phyloP scores from a whole-genome alignment of 495 filamentous ascomycete genomes.

The Hamigera avellanea region DNA sequence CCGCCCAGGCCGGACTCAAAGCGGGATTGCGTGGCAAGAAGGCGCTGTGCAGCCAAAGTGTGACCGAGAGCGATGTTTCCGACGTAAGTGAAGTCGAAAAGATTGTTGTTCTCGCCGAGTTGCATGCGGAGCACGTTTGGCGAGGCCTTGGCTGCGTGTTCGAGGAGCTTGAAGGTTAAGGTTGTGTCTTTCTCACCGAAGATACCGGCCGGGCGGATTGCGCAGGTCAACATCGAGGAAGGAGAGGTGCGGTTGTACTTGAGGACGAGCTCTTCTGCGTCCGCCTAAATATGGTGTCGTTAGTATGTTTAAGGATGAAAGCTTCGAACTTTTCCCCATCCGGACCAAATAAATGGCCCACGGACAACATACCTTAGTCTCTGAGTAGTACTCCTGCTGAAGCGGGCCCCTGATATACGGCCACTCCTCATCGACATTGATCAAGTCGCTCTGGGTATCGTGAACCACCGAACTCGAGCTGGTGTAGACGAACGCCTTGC shows the following conservation, averaged over 20 bases:
- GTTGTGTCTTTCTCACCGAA: conserved; percentile 84
- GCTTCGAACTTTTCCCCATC: too few species aligned
- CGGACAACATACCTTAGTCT: conserved; percentile 56
- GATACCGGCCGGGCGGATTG: conserved; percentile 82
- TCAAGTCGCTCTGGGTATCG: conserved; percentile 66
- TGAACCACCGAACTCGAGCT: conserved; percentile 81
- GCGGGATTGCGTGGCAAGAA: conserved; percentile 45
- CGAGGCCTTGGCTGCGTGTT: conserved; percentile 29
- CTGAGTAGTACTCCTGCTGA: conserved; percentile 85
- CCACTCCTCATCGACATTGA: conserved; percentile 84
- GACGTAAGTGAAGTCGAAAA: conserved; percentile 47
- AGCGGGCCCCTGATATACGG: conserved; percentile 57
- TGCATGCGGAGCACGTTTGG: conserved; percentile 65
- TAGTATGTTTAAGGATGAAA: too few species aligned
- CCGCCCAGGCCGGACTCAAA: conserved; percentile 40
- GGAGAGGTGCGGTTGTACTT: conserved; percentile 65
- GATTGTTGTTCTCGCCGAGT: conserved; percentile 77
- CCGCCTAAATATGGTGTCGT: conserved; percentile 52
- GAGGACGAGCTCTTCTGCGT: conserved; percentile 76
- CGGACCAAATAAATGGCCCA: conserved; percentile 1
- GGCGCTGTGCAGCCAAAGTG: conserved; percentile 48
- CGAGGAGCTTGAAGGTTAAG: conserved; percentile 43
- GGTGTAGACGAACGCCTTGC: conserved; percentile 92
- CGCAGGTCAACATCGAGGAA: conserved; percentile 56
- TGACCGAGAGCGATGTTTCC: conserved; percentile 41